A percentile compares a stretch with the other conserved stretches of the same genome.
Conservation (phyloP, 805 yeast species). For the Candida ovalis region DNA sequence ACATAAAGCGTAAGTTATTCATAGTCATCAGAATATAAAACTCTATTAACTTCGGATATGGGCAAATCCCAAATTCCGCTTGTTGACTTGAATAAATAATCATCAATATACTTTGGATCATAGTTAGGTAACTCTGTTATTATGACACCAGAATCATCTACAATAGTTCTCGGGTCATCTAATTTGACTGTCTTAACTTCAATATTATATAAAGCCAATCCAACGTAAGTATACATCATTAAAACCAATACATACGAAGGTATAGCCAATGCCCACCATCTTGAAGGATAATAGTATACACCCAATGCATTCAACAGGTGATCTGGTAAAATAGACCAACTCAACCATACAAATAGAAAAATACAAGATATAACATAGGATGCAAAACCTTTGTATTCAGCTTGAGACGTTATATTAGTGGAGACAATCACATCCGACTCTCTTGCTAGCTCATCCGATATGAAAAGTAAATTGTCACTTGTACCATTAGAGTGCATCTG, state of each 20-base stretch:
- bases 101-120: conserved; percentile 16
- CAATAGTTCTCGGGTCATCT: conserved; percentile 57
- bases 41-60: conserved; percentile 60
- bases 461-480: conserved; percentile 11
- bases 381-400: conserved; percentile 88
- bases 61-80: conserved; percentile 90
- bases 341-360: conserved; percentile 49
- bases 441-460: conserved; percentile 55
- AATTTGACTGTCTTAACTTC: conserved; percentile 65
- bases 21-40: conserved; percentile 42
- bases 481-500: conserved; percentile 8
- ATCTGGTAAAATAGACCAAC: conserved; percentile 77
- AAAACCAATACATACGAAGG: conserved; percentile 68
- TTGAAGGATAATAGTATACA: conserved; percentile 74
- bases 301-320: conserved; percentile 46
- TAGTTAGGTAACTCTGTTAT: conserved; percentile 21
- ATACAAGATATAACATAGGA: conserved; percentile 65
- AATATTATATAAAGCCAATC: conserved; percentile 67
- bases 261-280: conserved; percentile 86
- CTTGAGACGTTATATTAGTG: conserved; percentile 49
- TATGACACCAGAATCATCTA: conserved; percentile 55
- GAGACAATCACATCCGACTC: conserved; percentile 65
- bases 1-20: not conserved
- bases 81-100: conserved; percentile 53
- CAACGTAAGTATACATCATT: conserved; percentile 71